These are phyloP conservation scores for Arabidopsis suecica DNA, from an alignment of 345 rosid species.

Conservation along the genomic window DNA sequence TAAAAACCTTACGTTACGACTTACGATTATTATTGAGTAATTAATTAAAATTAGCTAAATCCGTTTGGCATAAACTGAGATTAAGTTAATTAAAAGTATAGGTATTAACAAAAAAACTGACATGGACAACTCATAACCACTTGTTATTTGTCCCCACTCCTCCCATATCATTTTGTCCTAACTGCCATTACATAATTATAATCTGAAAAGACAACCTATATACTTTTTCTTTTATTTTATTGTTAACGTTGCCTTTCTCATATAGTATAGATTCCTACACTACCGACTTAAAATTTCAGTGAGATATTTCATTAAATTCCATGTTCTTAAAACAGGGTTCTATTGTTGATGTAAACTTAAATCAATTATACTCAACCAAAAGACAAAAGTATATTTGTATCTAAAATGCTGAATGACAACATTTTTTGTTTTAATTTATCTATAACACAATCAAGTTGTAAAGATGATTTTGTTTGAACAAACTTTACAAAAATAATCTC, in stretches of 20 bases:
- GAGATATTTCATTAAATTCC: background rate
- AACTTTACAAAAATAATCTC: too few species aligned
- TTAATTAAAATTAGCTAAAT: background rate
- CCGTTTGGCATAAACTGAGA: background rate
- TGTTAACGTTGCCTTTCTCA: too few species aligned
- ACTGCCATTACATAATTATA: constrained; percentile 18
- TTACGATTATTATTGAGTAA: background rate
- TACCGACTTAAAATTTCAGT: background rate
- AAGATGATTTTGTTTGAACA: too few species aligned
- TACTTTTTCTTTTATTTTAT: background rate
- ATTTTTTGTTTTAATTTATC: too few species aligned
- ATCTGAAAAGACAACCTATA: constrained; percentile 11
- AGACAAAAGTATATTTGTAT: too few species aligned
- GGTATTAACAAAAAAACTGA: constrained; percentile 23
- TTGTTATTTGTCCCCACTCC: constrained; percentile 22
- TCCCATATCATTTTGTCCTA: constrained; percentile 18
- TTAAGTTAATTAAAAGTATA: background rate
- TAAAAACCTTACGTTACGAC: background rate
- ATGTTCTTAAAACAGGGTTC: background rate
- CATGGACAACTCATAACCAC: constrained; percentile 41
- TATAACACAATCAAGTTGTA: too few species aligned
- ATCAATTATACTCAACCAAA: too few species aligned
- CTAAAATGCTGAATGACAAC: too few species aligned
- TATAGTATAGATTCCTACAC: background rate
- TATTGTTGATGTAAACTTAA: too few species aligned